Conservation (phyloP, 2,329 filamentous ascomycete species). For the Claviceps africana region DNA sequence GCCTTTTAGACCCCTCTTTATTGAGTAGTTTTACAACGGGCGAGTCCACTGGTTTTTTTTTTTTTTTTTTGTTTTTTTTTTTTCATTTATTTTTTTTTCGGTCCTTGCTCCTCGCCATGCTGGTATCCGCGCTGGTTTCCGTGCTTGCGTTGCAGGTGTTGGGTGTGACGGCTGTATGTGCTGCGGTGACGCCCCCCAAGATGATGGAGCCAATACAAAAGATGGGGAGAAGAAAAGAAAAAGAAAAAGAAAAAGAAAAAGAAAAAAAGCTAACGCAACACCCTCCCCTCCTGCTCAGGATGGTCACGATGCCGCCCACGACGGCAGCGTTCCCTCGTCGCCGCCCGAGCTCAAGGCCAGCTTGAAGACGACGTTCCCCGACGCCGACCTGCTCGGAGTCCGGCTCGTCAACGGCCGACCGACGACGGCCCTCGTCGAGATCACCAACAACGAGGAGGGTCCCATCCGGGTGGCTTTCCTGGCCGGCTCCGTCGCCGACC, state of each 20-base stretch:
- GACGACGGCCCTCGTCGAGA: constrained; percentile 66
- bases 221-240: background rate
- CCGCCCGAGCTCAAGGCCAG: constrained; percentile 30
- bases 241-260: background rate
- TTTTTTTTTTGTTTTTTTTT: background rate
- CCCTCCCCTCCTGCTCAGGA: constrained; percentile 1
- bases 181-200: background rate
- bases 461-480: constrained; percentile 65
- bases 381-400: constrained; percentile 78
- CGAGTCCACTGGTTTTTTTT: background rate
- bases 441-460: constrained; percentile 69
- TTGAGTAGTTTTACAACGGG: background rate
- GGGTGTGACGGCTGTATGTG: constrained; percentile 5
- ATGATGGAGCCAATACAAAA: background rate
- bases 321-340: background rate
- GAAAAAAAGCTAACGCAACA: background rate
- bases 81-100: background rate
- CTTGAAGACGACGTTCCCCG: constrained; percentile 47
- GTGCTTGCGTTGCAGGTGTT: constrained; percentile 6
- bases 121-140: constrained; percentile 6
- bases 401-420: constrained; percentile 89
- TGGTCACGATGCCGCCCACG: constrained; percentile 5
- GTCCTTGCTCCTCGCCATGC: background rate
- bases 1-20: background rate
- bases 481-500: constrained; percentile 56